Base-by-base conservation (phyloP, 495 filamentous ascomycete genomes). In the Hypoxylon trugodes region DNA sequence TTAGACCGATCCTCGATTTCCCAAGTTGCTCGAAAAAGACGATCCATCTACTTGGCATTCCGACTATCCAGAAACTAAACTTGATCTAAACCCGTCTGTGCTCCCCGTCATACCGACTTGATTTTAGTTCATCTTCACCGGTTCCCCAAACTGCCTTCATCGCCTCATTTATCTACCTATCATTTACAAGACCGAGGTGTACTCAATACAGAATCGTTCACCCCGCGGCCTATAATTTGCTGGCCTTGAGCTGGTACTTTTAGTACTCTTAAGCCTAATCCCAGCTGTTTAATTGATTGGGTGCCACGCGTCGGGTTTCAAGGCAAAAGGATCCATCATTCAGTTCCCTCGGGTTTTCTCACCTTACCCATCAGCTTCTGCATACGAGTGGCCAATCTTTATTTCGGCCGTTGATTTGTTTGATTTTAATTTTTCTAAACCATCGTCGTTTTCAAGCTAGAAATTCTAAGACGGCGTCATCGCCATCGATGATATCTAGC, bases 181-280 rank as follows among this genome's bases (percentile, higher is more conserved):
- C 54, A 48, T 32, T 48, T 38, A 18, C 47, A 28, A 36, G 18
- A 49, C 8, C 33, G 52, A 30, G 51, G 37, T 42, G 57, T 51
- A 50, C 25, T 50, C 15, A 22, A 36, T 26, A 28, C 36, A 38
- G 19, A 6, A 32, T 25, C 33, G 19, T 59, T 22, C 24, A 61
- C 64, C 64, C 64, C 64, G 64, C 64, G 58, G 52, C 64, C 38
- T 67, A 47, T 67, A 40, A 67, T 61, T 67, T 67, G 64, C 51
- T 67, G 43, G 41, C 47, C 46, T 59, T 26, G 26, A 46, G 12
- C 41, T 21, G n/a, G 13, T 51, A 43, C 26, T 46, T 41, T 35
- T 48, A 28, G 38, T 38, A 47, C 42, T 42, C 45, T 38, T 32
- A 30, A 42, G 35, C 35, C 33, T 47, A 37, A 60, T 36, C 48